phyloP scores from a whole-genome alignment of 2,329 filamentous ascomycete species.

The Teratosphaeria pseudoeucalypti region DNA sequence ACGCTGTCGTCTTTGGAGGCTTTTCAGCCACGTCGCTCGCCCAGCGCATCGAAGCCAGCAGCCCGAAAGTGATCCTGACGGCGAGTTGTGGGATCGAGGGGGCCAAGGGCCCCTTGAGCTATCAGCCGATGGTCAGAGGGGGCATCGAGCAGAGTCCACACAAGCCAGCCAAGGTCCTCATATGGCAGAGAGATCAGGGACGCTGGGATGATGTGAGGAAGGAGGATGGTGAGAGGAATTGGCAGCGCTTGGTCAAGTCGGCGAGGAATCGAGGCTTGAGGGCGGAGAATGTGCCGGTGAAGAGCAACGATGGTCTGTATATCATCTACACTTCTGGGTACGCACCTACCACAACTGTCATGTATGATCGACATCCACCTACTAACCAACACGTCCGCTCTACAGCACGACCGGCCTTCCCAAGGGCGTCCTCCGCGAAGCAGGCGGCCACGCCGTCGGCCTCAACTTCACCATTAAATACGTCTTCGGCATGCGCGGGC shows the following conservation, averaged over 20 bases:
- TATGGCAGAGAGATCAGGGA: conserved; percentile 75
- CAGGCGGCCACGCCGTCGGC: conserved; percentile 78
- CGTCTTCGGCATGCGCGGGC: conserved; percentile 70
- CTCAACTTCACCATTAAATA: conserved; percentile 73
- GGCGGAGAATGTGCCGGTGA: conserved; percentile 67
- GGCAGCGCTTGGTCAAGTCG: conserved; percentile 66
- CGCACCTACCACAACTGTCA: background rate
- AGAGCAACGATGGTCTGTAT: conserved; percentile 70
- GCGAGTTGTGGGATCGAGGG: conserved; percentile 90
- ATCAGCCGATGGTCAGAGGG: conserved; percentile 64
- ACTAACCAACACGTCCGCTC: background rate
- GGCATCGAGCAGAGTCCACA: conserved; percentile 57
- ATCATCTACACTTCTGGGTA: conserved; percentile 62
- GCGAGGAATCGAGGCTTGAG: conserved; percentile 56
- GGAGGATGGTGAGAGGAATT: conserved; percentile 61
- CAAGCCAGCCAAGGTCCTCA: conserved; percentile 62
- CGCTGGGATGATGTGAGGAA: conserved; percentile 63
- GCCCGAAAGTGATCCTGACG: conserved; percentile 67
- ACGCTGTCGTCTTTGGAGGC: conserved; percentile 87
- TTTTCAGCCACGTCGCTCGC: conserved; percentile 74
- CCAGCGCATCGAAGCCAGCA: conserved; percentile 76
- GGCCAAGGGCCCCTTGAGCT: conserved; percentile 65
- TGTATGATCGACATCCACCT: background rate
- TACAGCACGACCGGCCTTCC: conserved; percentile 62
- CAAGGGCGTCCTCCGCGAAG: conserved; percentile 74